These are phyloP conservation scores for Lepidium sativum DNA, from an alignment of 345 rosid species.

Conservation along the genomic window DNA sequence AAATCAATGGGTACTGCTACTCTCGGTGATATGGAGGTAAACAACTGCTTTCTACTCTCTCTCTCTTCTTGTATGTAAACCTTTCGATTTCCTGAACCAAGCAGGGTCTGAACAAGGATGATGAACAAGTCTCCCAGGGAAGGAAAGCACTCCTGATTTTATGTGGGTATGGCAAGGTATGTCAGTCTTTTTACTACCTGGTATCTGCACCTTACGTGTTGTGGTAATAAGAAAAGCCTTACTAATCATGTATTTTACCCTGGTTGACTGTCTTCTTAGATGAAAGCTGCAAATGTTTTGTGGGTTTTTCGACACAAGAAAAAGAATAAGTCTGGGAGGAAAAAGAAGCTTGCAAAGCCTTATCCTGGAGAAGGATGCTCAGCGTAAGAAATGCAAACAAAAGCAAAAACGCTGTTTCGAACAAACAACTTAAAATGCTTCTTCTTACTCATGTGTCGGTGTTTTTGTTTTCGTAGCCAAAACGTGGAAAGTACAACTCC, in stretches of 20 bases:
- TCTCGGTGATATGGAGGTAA: constrained; percentile 84
- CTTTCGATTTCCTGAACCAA: constrained; percentile 9
- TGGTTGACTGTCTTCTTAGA: constrained; percentile 30
- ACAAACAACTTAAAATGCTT: background rate
- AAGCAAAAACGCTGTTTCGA: background rate
- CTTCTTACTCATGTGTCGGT: too few relatives aligned
- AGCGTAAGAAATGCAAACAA: constrained; percentile 50
- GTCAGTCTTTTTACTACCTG: too few relatives aligned
- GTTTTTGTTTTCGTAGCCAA: constrained; percentile 37
- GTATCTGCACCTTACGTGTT: too few relatives aligned
- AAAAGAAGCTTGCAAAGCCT: constrained; percentile 72
- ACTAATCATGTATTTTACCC: too few relatives aligned
- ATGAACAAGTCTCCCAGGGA: constrained; percentile 96
- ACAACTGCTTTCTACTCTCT: too few relatives aligned
- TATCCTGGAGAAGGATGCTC: constrained; percentile 81
- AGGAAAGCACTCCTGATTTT: constrained; percentile 94
- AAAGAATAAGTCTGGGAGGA: constrained; percentile 86
- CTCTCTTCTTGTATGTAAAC: background rate
- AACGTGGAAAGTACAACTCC: constrained; percentile 93
- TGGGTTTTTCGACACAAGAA: constrained; percentile 85
- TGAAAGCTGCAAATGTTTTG: constrained; percentile 71
- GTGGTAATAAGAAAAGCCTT: too few relatives aligned
- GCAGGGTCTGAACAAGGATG: constrained; percentile 76
- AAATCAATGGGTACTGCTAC: constrained; percentile 99
- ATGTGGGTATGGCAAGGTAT: constrained; percentile 98